A percentile compares a stretch with the other conserved stretches of the same genome.
Evolutionary conservation across 371 early-diverging fungal species (phyloP).

Genomic region (Gilbertella persicaria): DNA sequence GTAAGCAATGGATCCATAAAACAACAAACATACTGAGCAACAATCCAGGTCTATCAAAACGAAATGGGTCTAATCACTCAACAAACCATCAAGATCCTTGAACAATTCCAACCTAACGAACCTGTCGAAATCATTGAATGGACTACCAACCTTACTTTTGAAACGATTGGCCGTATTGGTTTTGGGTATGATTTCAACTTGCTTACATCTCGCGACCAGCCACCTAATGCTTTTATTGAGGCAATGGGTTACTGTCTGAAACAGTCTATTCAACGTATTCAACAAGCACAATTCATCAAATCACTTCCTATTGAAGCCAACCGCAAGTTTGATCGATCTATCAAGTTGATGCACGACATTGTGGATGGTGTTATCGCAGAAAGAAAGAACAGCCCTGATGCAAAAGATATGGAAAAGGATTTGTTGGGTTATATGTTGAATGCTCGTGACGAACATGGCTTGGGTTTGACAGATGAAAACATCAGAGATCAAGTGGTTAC

Average conservation of each 20-base stretch:
- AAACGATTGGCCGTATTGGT: conserved; percentile 57
- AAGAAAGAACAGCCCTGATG: conserved; percentile 37
- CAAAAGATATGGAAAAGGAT: conserved; percentile 45
- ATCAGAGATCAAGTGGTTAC: conserved; percentile 65
- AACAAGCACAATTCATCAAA: conserved; percentile 45
- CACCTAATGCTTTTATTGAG: conserved; percentile 48
- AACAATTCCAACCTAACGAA: conserved; percentile 36
- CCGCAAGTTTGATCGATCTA: conserved; percentile 32
- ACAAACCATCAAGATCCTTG: conserved; percentile 39
- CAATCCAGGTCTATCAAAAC: conserved; percentile 40
- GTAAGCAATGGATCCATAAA: too few species aligned
- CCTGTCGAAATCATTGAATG: conserved; percentile 51
- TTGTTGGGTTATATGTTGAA: conserved; percentile 62
- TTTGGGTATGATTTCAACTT: conserved; percentile 63
- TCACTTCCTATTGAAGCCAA: conserved; percentile 45
- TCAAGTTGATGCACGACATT: conserved; percentile 42
- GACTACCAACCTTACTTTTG: conserved; percentile 58
- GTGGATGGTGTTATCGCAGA: conserved; percentile 42
- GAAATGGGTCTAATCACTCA: conserved; percentile 47
- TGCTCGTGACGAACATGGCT: conserved; percentile 42
- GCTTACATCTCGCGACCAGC: conserved; percentile 38
- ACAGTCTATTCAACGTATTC: conserved; percentile 23
- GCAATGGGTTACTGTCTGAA: conserved; percentile 52
- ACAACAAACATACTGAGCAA: too few species aligned
- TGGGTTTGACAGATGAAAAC: conserved; percentile 47